A percentile compares a stretch with the other conserved stretches of the same genome.
These are phyloP conservation scores for Amylocarpus encephaloides DNA, from an alignment of 2,329 filamentous ascomycete genomes.

Conservation along the genomic window DNA sequence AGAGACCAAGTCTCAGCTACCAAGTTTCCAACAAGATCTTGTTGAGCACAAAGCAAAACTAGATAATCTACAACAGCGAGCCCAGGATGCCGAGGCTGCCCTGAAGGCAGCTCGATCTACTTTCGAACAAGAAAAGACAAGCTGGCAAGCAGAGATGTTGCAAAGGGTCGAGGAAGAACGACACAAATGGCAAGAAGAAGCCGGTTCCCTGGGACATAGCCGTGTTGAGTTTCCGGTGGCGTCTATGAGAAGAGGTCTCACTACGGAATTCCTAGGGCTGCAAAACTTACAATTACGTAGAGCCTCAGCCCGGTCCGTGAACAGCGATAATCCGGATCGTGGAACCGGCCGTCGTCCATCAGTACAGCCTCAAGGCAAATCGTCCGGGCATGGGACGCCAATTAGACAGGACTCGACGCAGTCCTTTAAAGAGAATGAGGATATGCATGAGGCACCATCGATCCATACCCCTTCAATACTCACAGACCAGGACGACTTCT, in stretches of 20 bases:
- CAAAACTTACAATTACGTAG: conserved; percentile 32
- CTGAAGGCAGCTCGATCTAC: conserved; percentile 52
- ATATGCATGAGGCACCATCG: conserved; percentile 20
- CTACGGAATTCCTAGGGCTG: conserved; percentile 32
- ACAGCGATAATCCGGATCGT: conserved; percentile 24
- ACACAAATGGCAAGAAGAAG: conserved; percentile 49
- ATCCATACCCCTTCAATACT: conserved; percentile 16
- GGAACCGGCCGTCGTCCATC: conserved; percentile 24
- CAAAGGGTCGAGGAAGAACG: conserved; percentile 61
- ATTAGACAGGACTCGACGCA: conserved; percentile 28
- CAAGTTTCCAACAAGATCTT: conserved; percentile 58
- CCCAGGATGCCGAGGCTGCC: conserved; percentile 59
- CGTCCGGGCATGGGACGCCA: conserved; percentile 28
- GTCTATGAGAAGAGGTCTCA: conserved; percentile 28
- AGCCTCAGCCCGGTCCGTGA: conserved; percentile 26
- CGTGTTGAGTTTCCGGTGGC: conserved; percentile 28
- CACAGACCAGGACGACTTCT: conserved; percentile 37
- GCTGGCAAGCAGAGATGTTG: conserved; percentile 49
- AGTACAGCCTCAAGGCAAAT: conserved; percentile 18
- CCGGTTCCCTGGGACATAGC: conserved; percentile 28
- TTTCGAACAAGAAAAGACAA: conserved; percentile 51
- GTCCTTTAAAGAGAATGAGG: conserved; percentile 23
- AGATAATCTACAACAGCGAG: conserved; percentile 56
- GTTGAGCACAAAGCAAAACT: conserved; percentile 52
- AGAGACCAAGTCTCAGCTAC: conserved; percentile 55